Conservation (phyloP, 1,139 yeast species). For the Debaryomyces sp. region DNA sequence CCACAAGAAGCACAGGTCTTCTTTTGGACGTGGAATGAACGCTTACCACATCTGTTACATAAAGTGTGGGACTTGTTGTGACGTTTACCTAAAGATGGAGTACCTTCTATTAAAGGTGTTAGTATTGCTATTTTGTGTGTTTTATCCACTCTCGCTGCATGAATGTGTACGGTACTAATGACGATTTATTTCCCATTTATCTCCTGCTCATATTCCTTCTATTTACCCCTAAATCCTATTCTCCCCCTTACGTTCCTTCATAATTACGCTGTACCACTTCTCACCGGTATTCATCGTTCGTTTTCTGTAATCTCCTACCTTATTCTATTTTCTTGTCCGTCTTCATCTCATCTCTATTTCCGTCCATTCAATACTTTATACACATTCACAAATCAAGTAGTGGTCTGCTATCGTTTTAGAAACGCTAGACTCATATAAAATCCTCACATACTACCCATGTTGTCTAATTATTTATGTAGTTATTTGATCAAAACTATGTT, state of each 20-base stretch:
- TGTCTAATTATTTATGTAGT: constrained; percentile 38
- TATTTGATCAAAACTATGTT: constrained; percentile 1
- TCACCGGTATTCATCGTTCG: not conserved
- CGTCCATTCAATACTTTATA: not conserved
- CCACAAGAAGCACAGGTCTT: constrained; percentile 99
- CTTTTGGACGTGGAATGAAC: constrained; percentile 99
- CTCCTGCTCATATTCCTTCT: not conserved
- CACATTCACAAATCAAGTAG: not conserved
- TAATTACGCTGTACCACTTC: not conserved
- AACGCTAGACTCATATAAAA: constrained; percentile 3
- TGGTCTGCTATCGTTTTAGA: not conserved
- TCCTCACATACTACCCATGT: constrained; percentile 67
- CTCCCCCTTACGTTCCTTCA: too few relatives aligned
- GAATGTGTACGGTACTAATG: constrained; percentile 2
- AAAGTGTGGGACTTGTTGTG: constrained; percentile 99
- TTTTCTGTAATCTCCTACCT: not conserved
- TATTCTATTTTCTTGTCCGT: not conserved
- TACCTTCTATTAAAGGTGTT: constrained; percentile 76
- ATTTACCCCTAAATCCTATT: too few relatives aligned
- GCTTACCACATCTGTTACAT: constrained; percentile 99
- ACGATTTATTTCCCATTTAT: not conserved
- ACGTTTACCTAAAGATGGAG: constrained; percentile 99
- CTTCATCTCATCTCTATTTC: not conserved
- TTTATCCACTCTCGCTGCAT: not conserved
- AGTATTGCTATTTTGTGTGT: constrained; percentile 13